Base-by-base conservation (phyloP, 768 basidiomycete genomes). In the Pulveroboletus sp. region DNA sequence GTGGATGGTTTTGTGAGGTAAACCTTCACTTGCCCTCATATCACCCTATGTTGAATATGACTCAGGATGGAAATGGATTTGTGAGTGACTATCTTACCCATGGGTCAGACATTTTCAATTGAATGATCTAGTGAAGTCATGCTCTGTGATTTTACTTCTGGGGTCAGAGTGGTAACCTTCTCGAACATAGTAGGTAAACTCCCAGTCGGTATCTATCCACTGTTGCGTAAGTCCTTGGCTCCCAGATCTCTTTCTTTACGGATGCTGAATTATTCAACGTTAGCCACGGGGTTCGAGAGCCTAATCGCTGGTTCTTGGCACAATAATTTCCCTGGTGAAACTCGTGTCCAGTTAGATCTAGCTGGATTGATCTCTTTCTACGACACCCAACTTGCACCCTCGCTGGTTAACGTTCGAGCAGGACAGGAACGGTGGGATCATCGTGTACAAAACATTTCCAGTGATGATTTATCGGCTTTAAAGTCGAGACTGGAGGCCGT, bases 1-100 rank as follows among this genome's bases (percentile, higher is more conserved):
- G 35, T 81, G 4, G 77, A 80, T 60, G 79, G 72, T 5, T 77
- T 73, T 53, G 65, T 78, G 42, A 72, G 78, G 76, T 68, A 51
- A 41, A 19, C 45, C 6, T 5, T 20, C 3, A 1, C 9, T 27
- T 11, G 31, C 1, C 23, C 3, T 8, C 5, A 2, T 10, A 4
- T 40, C 6, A 14, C 24, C 48, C 24, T 42, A 27, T 13, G 22
- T 41, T 57, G 23, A 52, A 43, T 10, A 16, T n/a, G 5, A 24
- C 22, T 5, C 22, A 67, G 68, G 54, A 59, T 63, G 53, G 53
- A 60, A 65, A 56, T 61, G 68, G 54, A 58, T 39, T 71, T 72
- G 68, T 69, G 50, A 50, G 67, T 37, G 16, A 16, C 23, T 13
- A 9, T 45, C 34, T 23, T 39, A 1, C 12, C 7, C 2, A 6